Percentiles rank a stretch among this genome's conserved stretches.
These are phyloP conservation scores for Chaetothyriales sp. DNA, from an alignment of 2,329 filamentous ascomycete genomes.

Conservation along the genomic window DNA sequence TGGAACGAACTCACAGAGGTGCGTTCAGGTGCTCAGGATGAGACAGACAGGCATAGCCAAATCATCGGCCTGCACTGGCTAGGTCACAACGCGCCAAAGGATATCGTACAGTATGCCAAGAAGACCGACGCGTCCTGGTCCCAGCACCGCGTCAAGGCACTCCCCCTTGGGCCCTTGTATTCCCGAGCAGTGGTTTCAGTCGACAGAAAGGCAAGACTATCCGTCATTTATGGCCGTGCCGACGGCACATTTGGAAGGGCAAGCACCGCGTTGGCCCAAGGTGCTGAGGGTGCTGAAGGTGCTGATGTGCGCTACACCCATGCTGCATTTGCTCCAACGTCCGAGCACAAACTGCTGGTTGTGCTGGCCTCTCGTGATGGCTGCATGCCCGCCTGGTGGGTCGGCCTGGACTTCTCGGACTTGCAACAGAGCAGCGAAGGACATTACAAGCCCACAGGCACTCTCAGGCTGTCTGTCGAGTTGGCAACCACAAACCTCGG, in stretches of 20 bases:
- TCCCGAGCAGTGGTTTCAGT: slow-evolving; percentile 63
- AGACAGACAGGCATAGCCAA: slow-evolving; percentile 58
- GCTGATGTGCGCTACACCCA: slow-evolving; percentile 11
- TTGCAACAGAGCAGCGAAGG: slow-evolving; percentile 26
- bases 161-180: slow-evolving; percentile 59
- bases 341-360: slow-evolving; percentile 14
- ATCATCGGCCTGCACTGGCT: slow-evolving; percentile 84
- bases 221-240: slow-evolving; percentile 63
- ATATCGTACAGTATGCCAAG: slow-evolving; percentile 34
- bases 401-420: slow-evolving; percentile 24
- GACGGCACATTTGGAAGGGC: slow-evolving; percentile 55
- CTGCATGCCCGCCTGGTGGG: slow-evolving; percentile 9
- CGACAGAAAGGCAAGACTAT: slow-evolving; percentile 59
- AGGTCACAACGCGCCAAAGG: slow-evolving; percentile 25
- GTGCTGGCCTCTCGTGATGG: slow-evolving; percentile 9
- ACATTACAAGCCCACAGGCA: slow-evolving; percentile 12
- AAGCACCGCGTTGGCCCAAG: slow-evolving; percentile 28
- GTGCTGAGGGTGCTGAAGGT: slow-evolving; percentile 2
- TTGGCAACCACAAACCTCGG: slow-evolving; percentile 5
- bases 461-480: slow-evolving; percentile 18
- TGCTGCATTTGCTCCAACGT: slow-evolving; percentile 35
- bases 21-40: slow-evolving; percentile 52
- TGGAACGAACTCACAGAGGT: slow-evolving; percentile 57
- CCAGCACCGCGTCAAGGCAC: slow-evolving; percentile 53
- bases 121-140: slow-evolving; percentile 49